These are phyloP conservation scores for Solanum tarapatanum DNA, from an alignment of 257 asterid species.

Conservation along the genomic window DNA sequence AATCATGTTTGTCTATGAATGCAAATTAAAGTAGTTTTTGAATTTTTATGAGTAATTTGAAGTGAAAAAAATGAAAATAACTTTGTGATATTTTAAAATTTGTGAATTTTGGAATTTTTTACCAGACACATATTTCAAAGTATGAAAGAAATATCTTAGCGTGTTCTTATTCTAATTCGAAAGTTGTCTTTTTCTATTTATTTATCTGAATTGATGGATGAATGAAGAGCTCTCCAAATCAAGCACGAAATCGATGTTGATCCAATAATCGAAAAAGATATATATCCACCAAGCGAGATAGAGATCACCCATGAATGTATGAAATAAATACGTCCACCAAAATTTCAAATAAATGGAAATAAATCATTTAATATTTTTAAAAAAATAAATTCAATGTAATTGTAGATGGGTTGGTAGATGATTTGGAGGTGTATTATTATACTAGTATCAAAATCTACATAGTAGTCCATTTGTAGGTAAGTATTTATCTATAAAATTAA, in stretches of 20 bases:
- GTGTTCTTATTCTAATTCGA: background rate
- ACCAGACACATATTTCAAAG: background rate
- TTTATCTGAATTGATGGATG: background rate
- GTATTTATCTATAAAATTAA: background rate
- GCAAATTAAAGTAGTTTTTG: too few relatives aligned
- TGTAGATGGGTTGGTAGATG: background rate
- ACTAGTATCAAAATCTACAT: background rate
- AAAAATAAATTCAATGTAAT: background rate
- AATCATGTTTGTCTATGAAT: too few relatives aligned
- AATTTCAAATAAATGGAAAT: background rate
- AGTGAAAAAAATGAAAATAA: too few relatives aligned
- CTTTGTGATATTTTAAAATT: too few relatives aligned
- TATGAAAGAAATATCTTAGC: background rate
- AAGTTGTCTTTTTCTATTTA: background rate
- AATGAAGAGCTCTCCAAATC: background rate
- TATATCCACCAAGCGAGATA: background rate
- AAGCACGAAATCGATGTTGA: background rate
- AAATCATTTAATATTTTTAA: background rate
- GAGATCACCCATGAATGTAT: background rate
- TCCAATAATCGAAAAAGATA: background rate
- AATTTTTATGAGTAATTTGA: too few relatives aligned
- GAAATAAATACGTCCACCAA: background rate
- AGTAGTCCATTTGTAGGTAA: background rate
- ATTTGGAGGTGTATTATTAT: background rate
- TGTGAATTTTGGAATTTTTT: too few relatives aligned